Percentiles rank a stretch among this genome's conserved stretches.
Conservation (phyloP, 2,329 filamentous ascomycete species). For the Ophiostoma fasciatum region DNA sequence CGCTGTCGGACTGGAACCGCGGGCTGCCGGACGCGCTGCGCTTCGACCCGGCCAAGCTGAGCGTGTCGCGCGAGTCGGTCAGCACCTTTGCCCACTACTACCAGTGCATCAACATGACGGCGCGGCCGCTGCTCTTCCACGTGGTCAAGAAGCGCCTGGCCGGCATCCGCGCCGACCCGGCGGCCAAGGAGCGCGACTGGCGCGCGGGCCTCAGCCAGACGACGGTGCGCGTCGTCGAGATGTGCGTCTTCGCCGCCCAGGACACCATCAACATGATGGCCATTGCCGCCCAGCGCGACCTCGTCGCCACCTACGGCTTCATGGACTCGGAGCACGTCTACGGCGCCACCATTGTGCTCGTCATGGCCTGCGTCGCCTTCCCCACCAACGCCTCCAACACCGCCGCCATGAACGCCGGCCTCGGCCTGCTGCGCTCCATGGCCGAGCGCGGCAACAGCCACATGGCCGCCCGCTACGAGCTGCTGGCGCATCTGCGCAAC, state of each 20-base stretch:
- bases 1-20: conserved; percentile 34
- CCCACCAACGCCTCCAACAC: conserved; percentile 27
- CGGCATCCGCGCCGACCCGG: no score
- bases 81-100: conserved; percentile 40
- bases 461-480: conserved; percentile 23
- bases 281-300: conserved; percentile 30
- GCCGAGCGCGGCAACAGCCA: conserved; percentile 37
- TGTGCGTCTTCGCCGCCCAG: conserved; percentile 33
- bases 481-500: no score
- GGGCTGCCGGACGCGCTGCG: conserved; percentile 31
- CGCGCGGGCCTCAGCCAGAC: conserved; percentile 30
- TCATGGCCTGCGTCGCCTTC: conserved; percentile 39
- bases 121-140: conserved; percentile 36
- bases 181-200: conserved; percentile 26
- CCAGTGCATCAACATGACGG: conserved; percentile 43
- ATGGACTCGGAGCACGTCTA: conserved; percentile 43
- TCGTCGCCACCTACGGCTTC: conserved; percentile 41
- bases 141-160: conserved; percentile 33
- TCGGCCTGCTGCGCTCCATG: conserved; percentile 33
- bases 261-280: conserved; percentile 34
- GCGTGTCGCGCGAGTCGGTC: conserved; percentile 14
- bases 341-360: conserved; percentile 35
- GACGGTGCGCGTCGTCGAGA: conserved; percentile 36
- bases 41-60: conserved; percentile 34
- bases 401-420: conserved; percentile 26